Evolutionary conservation across 305 asterid species (phyloP).

Genomic region (Fraxinus latifolia): DNA sequence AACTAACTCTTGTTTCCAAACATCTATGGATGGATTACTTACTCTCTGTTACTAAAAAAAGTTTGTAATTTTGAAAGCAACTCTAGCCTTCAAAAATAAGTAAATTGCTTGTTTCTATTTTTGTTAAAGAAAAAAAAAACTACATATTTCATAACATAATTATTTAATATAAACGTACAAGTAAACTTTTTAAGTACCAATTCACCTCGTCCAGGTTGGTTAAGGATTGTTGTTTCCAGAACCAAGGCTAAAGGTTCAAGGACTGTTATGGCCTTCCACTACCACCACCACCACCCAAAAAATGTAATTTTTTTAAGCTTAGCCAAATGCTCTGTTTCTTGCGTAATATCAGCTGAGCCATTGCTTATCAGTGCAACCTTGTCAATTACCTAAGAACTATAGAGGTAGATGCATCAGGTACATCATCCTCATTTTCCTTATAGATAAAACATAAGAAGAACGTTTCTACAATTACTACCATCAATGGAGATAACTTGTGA

Average conservation of each 20-base stretch:
- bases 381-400: neutral
- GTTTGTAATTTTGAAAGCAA: neutral
- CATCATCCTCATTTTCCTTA: neutral
- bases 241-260: neutral
- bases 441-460: neutral
- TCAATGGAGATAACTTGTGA: neutral
- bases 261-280: neutral
- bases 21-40: neutral
- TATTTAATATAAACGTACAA: neutral
- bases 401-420: neutral
- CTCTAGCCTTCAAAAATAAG: neutral
- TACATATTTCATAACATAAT: neutral
- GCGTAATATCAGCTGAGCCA: neutral
- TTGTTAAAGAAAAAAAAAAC: neutral
- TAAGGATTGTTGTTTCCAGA: neutral
- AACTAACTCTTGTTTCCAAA: neutral
- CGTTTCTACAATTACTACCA: neutral
- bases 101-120: neutral
- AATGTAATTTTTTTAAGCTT: neutral
- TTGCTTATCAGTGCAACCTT: neutral
- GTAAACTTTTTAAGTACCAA: neutral
- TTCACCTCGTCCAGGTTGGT: neutral
- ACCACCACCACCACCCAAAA: neutral
- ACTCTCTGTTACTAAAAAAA: neutral
- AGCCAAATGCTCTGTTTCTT: neutral